phyloP scores from a whole-genome alignment of 345 rosid genomes.

The Melaleuca alternifolia region DNA sequence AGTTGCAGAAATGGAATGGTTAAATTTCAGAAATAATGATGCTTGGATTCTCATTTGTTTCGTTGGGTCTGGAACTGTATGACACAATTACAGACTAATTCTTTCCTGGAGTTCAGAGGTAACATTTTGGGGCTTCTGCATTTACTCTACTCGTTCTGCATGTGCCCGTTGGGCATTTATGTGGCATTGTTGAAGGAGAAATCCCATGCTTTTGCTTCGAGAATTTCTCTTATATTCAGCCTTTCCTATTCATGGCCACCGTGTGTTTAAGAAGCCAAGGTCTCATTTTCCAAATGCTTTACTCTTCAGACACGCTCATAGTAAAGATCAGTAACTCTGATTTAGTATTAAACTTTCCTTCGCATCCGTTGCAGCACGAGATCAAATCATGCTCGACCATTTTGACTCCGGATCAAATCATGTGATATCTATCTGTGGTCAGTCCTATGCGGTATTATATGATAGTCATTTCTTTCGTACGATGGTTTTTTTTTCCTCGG shows the following conservation, averaged over 20 bases:
- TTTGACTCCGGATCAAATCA: neutral
- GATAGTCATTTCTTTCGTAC: neutral
- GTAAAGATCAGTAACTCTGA: neutral
- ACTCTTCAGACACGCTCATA: neutral
- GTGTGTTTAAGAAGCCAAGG: neutral
- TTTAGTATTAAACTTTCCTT: neutral
- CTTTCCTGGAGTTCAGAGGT: neutral
- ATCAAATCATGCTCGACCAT: neutral
- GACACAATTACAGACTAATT: neutral
- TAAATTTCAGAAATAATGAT: neutral
- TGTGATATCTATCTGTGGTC: neutral
- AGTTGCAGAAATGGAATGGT: neutral
- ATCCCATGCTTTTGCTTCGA: neutral
- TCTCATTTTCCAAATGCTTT: neutral
- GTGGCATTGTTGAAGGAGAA: neutral
- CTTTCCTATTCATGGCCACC: neutral
- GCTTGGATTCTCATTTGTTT: neutral
- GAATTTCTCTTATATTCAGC: neutral
- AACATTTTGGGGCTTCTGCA: neutral
- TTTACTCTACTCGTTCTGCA: neutral
- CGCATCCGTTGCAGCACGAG: neutral
- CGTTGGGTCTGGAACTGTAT: neutral
- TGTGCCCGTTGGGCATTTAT: neutral
- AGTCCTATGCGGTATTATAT: neutral
- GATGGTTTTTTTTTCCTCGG: neutral